Conservation (phyloP, 1,139 yeast genomes). For the Debaryomyces coudertii region DNA sequence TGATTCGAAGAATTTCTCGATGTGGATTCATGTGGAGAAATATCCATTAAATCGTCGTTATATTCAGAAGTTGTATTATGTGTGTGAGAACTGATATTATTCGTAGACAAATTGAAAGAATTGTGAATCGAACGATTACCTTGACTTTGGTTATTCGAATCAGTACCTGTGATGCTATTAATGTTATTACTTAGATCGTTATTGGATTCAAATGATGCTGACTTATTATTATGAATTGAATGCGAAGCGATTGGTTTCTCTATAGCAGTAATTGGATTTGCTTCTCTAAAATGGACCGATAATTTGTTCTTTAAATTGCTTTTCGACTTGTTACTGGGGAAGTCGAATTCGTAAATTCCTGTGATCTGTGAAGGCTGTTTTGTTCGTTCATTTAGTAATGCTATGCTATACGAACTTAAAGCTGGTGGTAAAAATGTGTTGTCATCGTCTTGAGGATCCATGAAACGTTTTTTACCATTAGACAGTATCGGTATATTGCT, state of each 20-base stretch:
- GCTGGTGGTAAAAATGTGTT: constrained; percentile 65
- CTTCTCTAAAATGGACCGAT: constrained; percentile 36
- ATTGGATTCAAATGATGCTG: background rate
- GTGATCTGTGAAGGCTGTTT: constrained; percentile 23
- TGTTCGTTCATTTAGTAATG: constrained; percentile 34
- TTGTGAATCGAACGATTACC: constrained; percentile 16
- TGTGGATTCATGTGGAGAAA: constrained; percentile 13
- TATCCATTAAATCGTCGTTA: constrained; percentile 15
- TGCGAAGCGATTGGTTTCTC: background rate
- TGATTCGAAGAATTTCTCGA: constrained; percentile 10
- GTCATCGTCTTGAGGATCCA: constrained; percentile 46
- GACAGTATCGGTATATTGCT: constrained; percentile 6
- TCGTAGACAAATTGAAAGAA: constrained; percentile 18
- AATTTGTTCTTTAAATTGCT: constrained; percentile 32
- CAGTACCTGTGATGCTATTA: background rate
- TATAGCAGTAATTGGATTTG: background rate
- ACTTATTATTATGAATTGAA: constrained; percentile 1
- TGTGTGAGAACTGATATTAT: constrained; percentile 18
- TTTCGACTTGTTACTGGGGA: constrained; percentile 24
- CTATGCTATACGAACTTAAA: constrained; percentile 58
- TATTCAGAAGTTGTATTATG: constrained; percentile 19
- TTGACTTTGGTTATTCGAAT: constrained; percentile 5
- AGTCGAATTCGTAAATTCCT: constrained; percentile 39
- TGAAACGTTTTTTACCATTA: constrained; percentile 12
- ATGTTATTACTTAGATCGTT: constrained; percentile 1